Base-by-base conservation (phyloP, 2,329 filamentous ascomycete genomes). In the Fusarium sp. region DNA sequence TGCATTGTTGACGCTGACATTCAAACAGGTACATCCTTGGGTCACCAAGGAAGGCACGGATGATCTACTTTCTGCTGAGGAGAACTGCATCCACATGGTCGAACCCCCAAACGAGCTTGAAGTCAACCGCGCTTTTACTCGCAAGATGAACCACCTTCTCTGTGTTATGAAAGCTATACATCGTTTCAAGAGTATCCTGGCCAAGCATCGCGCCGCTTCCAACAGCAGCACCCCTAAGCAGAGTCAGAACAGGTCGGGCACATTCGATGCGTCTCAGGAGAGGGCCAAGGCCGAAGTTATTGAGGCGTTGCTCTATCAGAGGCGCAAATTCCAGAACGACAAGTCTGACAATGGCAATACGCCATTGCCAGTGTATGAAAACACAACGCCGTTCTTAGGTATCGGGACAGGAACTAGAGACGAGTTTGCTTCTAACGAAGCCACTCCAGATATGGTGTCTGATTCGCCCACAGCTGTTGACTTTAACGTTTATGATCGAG, bases 121-220 rank as follows among this genome's bases (percentile, higher is more conserved):
- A 79, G 87, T 97, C 75, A 93, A 93, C 73, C 89, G 91, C 67
- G 96, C 96, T 15, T 96, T 98, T 68, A 98, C 96, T 4, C 88
- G 88, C 24, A 96, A 94, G 75, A 94, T 98, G 86, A 90, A 90
- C 61, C 91, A 96, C 75, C 84, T 98, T 3, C 83, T 98, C 58
- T 92, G 90, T 52, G 92, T 98, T 69, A 92, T 98, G 84, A 96
- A 93, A 87, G 96, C 94, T 6, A 95, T 96, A 40, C 90, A 91
- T 67, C 92, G 91, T 59, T 97, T 98, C 83, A 97, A 96, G 77
- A 82, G 86, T 50, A 83, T 96, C 10, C 81, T 96, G n/a, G 73
- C 69, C 3, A 76, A 68, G 28, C 74, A 69, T 20, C 65, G 69
- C 6, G 62, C 66, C 26, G 52, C 32, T 43, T 58, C 60, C 10